These are phyloP conservation scores for Podaxis sp. DNA, from an alignment of 768 basidiomycete species.

Conservation along the genomic window DNA sequence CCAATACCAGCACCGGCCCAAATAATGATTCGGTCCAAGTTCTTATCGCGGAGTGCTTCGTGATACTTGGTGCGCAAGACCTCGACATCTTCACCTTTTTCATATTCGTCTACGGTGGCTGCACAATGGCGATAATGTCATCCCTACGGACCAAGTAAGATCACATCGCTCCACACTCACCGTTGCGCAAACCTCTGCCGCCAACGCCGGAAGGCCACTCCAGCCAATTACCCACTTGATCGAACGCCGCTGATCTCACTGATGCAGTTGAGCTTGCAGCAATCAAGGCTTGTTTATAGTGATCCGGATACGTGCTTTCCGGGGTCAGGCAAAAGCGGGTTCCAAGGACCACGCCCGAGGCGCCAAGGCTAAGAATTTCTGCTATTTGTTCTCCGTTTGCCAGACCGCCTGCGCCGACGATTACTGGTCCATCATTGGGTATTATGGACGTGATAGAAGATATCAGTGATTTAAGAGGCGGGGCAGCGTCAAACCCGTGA, in stretches of 20 bases:
- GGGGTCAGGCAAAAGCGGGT: conserved; percentile 71
- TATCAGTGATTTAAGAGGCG: conserved; percentile 58
- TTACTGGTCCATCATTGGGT: conserved; percentile 37
- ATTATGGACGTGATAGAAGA: conserved; percentile 46
- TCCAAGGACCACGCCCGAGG: conserved; percentile 68
- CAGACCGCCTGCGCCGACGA: conserved; percentile 77
- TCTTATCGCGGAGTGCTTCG: conserved; percentile 37
- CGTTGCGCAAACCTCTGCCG: conserved; percentile 56
- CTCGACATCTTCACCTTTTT: conserved; percentile 41
- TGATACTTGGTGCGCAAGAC: conserved; percentile 38
- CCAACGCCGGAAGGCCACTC: conserved; percentile 62
- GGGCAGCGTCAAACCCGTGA: conserved; percentile 56
- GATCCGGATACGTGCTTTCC: conserved; percentile 55
- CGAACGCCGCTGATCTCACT: conserved; percentile 62
- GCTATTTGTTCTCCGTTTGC: conserved; percentile 62
- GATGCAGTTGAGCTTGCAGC: conserved; percentile 40
- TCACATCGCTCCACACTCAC: conserved; percentile 17
- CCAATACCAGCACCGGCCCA: conserved; percentile 72
- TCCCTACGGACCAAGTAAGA: neutral
- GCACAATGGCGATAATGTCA: conserved; percentile 19
- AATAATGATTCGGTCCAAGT: conserved; percentile 48
- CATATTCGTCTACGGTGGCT: conserved; percentile 54
- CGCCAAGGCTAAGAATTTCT: conserved; percentile 60
- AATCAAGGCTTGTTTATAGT: conserved; percentile 50
- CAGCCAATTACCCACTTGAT: conserved; percentile 47